Percentiles rank a stretch among this genome's conserved stretches.
Evolutionary conservation across 805 yeast species (phyloP).

Genomic region (Wickerhamia fluorescens): DNA sequence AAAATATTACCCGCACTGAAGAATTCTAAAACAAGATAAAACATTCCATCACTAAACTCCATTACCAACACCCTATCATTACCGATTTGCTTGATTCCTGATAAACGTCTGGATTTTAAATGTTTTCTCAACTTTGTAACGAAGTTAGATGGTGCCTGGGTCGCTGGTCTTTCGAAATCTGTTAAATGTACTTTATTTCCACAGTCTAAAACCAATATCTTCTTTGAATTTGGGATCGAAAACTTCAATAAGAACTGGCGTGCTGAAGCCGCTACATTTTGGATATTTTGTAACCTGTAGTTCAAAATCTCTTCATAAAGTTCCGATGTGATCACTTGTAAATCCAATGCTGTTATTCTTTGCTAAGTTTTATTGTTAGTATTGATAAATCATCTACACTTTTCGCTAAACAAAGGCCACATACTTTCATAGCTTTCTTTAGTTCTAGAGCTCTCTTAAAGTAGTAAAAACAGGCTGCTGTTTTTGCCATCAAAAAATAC

Average conservation of each 20-base stretch:
- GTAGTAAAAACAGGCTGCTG: not conserved
- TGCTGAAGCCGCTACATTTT: constrained; percentile 64
- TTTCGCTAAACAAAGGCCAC: not conserved
- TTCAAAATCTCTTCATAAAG: constrained; percentile 49
- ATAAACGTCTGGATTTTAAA: constrained; percentile 69
- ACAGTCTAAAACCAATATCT: constrained; percentile 70
- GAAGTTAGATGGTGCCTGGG: constrained; percentile 78
- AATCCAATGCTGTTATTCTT: constrained; percentile 78
- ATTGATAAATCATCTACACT: not conserved
- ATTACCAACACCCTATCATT: constrained; percentile 80
- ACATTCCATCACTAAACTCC: constrained; percentile 76
- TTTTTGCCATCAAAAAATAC: not conserved
- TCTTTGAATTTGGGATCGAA: constrained; percentile 75
- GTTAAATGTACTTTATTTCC: constrained; percentile 80
- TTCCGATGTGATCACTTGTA: constrained; percentile 65
- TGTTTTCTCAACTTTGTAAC: constrained; percentile 83
- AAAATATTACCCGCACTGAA: constrained; percentile 93
- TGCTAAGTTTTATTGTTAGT: constrained; percentile 42
- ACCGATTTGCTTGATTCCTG: constrained; percentile 65
- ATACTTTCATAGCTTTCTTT: constrained; percentile 5
- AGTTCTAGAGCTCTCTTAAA: not conserved
- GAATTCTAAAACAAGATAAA: constrained; percentile 77
- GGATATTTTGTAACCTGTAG: constrained; percentile 75
- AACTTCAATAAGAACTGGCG: constrained; percentile 77
- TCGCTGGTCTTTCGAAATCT: constrained; percentile 72